Evolutionary conservation across 371 early-diverging fungal genomes (phyloP).

Genomic region (Zancudomyces culisetae): DNA sequence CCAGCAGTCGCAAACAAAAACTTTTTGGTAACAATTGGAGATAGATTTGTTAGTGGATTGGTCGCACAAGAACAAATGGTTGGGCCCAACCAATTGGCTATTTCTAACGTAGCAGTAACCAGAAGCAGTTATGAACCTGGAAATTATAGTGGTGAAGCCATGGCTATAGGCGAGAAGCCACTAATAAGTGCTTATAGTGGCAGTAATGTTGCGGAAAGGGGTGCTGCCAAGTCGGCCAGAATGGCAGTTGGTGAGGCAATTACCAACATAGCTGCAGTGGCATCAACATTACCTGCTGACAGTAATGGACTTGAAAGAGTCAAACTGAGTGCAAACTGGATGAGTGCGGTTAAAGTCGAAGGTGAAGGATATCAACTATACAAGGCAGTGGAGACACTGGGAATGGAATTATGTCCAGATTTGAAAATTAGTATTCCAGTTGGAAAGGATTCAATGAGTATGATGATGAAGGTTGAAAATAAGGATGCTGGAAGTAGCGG

Average conservation of each 20-base stretch:
- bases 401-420: slow-evolving; percentile 76
- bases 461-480: slow-evolving; percentile 79
- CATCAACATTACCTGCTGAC: slow-evolving; percentile 58
- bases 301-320: slow-evolving; percentile 38
- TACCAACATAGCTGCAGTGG: slow-evolving; percentile 75
- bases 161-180: slow-evolving; percentile 94
- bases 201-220: too few species aligned
- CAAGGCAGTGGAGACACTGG: slow-evolving; percentile 81
- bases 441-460: slow-evolving; percentile 96
- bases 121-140: slow-evolving; percentile 42
- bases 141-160: slow-evolving; percentile 64
- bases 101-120: slow-evolving; percentile 86
- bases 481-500: slow-evolving; percentile 18
- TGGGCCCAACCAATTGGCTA: slow-evolving; percentile 93
- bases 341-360: slow-evolving; percentile 73
- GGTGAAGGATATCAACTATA: slow-evolving; percentile 89
- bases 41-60: slow-evolving; percentile 82
- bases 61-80: slow-evolving; percentile 93
- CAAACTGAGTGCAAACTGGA: slow-evolving; percentile 93
- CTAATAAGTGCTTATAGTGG: slow-evolving; percentile 59
- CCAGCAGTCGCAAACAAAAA: slow-evolving; percentile 82
- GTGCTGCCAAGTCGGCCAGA: slow-evolving; percentile 83
- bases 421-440: slow-evolving; percentile 89
- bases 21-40: slow-evolving; percentile 93
- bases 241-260: slow-evolving; percentile 89